These are phyloP conservation scores for Cucumis sativus DNA, from an alignment of 306 rosid species.

Conservation along the genomic window Cucumber_9930_V3 NC_026659.2:24215001-24215500, in stretches of 20 bases:
- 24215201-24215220: slow-evolving; percentile 24
- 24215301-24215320: slow-evolving; percentile 78
- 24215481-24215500: not conserved
- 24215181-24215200: not conserved
- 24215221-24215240: slow-evolving; percentile 48
- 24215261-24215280: slow-evolving; percentile 48
- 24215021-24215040: slow-evolving; percentile 56
- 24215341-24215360: slow-evolving; percentile 61
- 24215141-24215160: not conserved
- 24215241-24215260: slow-evolving; percentile 53
- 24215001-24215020: slow-evolving; percentile 58
- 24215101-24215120: not conserved
- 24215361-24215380: slow-evolving; percentile 51
- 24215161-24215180: not conserved
- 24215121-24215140: not conserved
- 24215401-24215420: slow-evolving; percentile 4
- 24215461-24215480: not conserved
- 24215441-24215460: not conserved
- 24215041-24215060: not conserved
- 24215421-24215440: not conserved
- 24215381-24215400: slow-evolving; percentile 1
- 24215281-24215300: slow-evolving; percentile 76
- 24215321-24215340: slow-evolving; percentile 71
- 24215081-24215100: not conserved
- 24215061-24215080: not conserved